Evolutionary conservation across 2,329 filamentous ascomycete genomes (phyloP).

Genomic region (Corynespora cassiicola): DNA sequence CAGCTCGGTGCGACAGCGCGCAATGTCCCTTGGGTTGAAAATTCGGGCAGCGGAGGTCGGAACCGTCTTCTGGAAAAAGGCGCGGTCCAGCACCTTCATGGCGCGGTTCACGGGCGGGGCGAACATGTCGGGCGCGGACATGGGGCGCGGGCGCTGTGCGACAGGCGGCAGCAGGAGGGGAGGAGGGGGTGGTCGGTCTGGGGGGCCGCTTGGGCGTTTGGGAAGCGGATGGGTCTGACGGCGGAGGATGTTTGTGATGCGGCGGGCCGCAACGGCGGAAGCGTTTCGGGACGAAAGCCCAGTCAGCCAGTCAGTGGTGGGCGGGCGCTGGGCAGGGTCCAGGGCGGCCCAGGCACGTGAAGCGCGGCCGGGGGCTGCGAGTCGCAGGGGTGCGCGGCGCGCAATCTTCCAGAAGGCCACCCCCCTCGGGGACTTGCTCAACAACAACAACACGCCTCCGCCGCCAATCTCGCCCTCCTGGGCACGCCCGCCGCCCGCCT

Average conservation of each 20-base stretch:
- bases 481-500: constrained; percentile 11
- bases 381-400: constrained; percentile 37
- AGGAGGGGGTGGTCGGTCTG: too few relatives aligned
- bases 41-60: constrained; percentile 80
- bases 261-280: too few relatives aligned
- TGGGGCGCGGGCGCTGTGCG: background rate
- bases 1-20: constrained; percentile 71
- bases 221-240: too few relatives aligned
- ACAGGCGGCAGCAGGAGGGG: too few relatives aligned
- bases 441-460: too few relatives aligned
- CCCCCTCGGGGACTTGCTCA: constrained; percentile 21
- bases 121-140: constrained; percentile 62
- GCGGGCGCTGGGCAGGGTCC: constrained; percentile 1
- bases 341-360: constrained; percentile 8
- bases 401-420: constrained; percentile 27
- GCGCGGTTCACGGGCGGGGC: constrained; percentile 81
- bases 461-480: constrained; percentile 30
- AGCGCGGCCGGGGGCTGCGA: constrained; percentile 16
- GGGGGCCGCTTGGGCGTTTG: too few relatives aligned
- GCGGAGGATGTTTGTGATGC: too few relatives aligned
- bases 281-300: too few relatives aligned
- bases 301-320: too few relatives aligned
- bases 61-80: constrained; percentile 79
- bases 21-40: constrained; percentile 76
- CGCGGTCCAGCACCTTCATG: constrained; percentile 80